Base-by-base conservation (phyloP, 2,329 filamentous ascomycete species). In the Trichoderma koningiopsis region DNA sequence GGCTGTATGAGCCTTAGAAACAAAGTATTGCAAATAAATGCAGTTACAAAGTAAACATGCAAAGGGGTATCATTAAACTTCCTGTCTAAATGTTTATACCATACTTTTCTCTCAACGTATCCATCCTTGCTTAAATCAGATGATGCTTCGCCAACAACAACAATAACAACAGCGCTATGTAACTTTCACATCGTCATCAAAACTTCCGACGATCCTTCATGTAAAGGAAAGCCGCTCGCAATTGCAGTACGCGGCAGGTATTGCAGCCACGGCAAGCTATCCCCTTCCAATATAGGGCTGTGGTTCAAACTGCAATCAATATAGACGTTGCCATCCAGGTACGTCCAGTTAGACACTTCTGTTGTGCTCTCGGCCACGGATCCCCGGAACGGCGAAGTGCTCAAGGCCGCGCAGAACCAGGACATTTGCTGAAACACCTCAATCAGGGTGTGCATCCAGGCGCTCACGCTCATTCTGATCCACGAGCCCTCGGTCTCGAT, bases 1-100 rank as follows among this genome's bases (percentile, higher is more conserved):
- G 83, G 5, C 82, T 88, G 2, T 89, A 86, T 79, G 80, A 87
- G 55, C 87, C 87, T 37, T 81, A 68, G 70, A 37, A 37, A 22
- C 5, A 29, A 49, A 10, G 13, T 4, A 27, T 27, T 27, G 4
- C 27, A 43, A 43, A n/a, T 43, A n/a, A 8, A 43, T 43, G 16
- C 35, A 40, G 33, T 11, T 35, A 35, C 2, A 35, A 3, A 40
- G 19, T 40, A 5, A 5, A 16, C 22, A 57, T 19, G 11, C 53
- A 58, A n/a, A 31, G 69, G 68, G 70, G 70, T 71, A 72, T 72
- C 65, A 69, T 70, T 43, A 16, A 68, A 67, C 40, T 65, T 49
- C 59, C 47, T 68, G 40, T 68, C 65, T 68, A 68, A 35, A 63
- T 62, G 16, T 64, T 55, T 64, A 58, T 52, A 37, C 63, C 63